These are phyloP conservation scores for Macrotyloma uniflorum DNA, from an alignment of 306 rosid species.

Conservation along the genomic window DNA sequence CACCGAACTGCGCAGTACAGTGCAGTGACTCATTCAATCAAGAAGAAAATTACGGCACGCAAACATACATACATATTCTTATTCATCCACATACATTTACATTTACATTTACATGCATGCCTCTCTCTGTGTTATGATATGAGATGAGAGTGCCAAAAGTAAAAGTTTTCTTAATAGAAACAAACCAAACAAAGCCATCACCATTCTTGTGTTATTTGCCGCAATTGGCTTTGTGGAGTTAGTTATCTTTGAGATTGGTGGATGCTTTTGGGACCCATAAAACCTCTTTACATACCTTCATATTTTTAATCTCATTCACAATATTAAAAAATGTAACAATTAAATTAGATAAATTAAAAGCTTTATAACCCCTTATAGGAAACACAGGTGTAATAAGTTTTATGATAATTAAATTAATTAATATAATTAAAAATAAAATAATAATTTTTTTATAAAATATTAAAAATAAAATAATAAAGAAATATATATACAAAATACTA, in stretches of 20 bases:
- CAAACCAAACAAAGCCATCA: not conserved
- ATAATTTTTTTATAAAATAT: too few relatives aligned
- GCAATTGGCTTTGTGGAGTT: constrained; percentile 40
- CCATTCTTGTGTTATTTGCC: not conserved
- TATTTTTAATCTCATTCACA: too few relatives aligned
- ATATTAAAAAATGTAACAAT: too few relatives aligned
- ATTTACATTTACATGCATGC: not conserved
- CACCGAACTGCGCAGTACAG: not conserved
- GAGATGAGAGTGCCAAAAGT: constrained; percentile 16
- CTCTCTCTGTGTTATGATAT: not conserved
- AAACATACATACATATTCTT: not conserved
- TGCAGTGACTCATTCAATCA: not conserved
- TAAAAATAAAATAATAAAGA: too few relatives aligned
- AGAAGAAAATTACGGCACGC: not conserved
- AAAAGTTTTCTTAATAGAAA: constrained; percentile 29
- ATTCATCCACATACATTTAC: too few relatives aligned
- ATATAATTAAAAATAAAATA: too few relatives aligned
- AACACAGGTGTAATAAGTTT: too few relatives aligned
- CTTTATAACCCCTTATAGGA: too few relatives aligned
- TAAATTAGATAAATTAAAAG: too few relatives aligned
- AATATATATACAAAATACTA: too few relatives aligned
- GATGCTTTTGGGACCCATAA: constrained; percentile 15
- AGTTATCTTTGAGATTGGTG: constrained; percentile 70
- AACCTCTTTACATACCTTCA: too few relatives aligned
- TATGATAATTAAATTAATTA: too few relatives aligned